These are phyloP conservation scores for Chlorella sp. DNA, from an alignment of 139 green algal species.

Conservation along the genomic window DNA sequence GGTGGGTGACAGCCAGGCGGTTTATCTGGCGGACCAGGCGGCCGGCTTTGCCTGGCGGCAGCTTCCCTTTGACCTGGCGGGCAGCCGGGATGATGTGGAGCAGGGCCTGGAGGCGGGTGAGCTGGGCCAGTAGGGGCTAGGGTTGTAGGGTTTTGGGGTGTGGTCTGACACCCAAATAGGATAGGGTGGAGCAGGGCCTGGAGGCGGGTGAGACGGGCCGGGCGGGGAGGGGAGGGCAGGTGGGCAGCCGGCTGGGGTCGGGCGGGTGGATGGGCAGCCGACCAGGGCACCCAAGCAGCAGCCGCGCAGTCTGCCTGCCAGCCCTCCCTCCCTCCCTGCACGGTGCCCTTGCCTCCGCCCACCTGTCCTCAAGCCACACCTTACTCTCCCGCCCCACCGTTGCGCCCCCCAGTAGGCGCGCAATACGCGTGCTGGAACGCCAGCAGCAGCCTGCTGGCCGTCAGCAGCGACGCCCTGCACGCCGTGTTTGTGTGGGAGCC, in stretches of 20 bases:
- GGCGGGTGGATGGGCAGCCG: not conserved
- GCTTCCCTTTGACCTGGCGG: conserved; percentile 21
- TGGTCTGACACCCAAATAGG: not conserved
- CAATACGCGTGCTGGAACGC: conserved; percentile 47
- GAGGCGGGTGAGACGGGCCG: not conserved
- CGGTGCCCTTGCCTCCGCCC: not conserved
- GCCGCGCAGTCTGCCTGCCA: not conserved
- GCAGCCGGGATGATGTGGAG: not conserved
- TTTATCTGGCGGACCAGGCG: conserved; percentile 20
- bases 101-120: not conserved
- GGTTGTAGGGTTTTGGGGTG: not conserved
- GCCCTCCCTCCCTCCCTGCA: not conserved
- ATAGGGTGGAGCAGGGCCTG: not conserved
- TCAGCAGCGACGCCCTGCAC: conserved; percentile 33
- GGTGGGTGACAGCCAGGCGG: conserved; percentile 20
- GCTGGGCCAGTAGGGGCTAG: too few species aligned
- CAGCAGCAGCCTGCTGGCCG: conserved; percentile 32
- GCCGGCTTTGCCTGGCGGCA: conserved; percentile 5
- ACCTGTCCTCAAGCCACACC: not conserved
- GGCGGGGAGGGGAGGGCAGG: not conserved
- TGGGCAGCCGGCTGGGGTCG: not conserved
- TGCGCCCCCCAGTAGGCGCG: not conserved
- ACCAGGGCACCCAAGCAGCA: too few species aligned
- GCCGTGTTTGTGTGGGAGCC: conserved; percentile 41
- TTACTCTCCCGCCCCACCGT: not conserved